Evolutionary conservation across 345 rosid species (phyloP).

Genomic region (Salix suchowensis): DNA sequence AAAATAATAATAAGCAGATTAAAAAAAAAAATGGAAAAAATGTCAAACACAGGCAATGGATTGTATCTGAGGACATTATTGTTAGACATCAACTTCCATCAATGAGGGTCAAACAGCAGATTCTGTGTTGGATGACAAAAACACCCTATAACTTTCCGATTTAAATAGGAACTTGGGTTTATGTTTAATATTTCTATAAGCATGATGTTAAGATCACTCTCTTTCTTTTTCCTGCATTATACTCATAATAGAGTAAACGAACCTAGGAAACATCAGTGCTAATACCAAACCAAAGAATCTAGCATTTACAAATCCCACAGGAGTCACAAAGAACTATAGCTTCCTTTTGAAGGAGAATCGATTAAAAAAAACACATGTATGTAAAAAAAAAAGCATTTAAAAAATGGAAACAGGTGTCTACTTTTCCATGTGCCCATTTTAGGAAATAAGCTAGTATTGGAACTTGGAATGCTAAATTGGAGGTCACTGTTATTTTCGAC

Average conservation of each 20-base stretch:
- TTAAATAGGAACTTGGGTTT: not conserved
- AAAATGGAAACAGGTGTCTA: not conserved
- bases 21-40: not conserved
- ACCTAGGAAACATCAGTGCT: not conserved
- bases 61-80: not conserved
- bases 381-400: not conserved
- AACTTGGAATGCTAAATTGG: not conserved
- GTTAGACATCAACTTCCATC: not conserved
- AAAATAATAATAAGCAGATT: not conserved
- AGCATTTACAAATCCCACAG: not conserved
- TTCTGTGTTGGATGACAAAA: not conserved
- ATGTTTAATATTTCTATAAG: not conserved
- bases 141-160: not conserved
- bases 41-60: not conserved
- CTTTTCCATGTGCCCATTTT: not conserved
- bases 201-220: not conserved
- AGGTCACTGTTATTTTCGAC: not conserved
- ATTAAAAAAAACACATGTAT: too few species aligned
- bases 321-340: not conserved
- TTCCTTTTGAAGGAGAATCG: not conserved
- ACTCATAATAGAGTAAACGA: not conserved
- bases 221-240: not conserved
- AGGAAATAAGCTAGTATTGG: not conserved
- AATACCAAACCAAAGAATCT: not conserved
- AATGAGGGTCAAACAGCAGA: not conserved